Conservation (phyloP, 2,329 filamentous ascomycete genomes). For the Coccinonectria pachysandricola region DNA sequence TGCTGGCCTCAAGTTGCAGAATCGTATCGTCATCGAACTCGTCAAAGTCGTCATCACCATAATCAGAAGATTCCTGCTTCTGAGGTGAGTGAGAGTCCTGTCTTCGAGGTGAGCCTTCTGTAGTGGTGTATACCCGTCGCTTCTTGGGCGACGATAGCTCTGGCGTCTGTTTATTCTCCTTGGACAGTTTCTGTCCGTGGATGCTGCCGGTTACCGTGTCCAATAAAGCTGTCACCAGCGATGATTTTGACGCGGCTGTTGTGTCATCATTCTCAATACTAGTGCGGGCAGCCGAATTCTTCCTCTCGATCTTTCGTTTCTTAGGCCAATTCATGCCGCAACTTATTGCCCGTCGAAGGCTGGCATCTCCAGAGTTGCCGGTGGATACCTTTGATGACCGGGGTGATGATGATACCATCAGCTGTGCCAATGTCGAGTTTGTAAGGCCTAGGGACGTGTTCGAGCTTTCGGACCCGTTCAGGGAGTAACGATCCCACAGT, state of each 20-base stretch:
- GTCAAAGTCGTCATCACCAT: constrained; percentile 46
- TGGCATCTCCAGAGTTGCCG: constrained; percentile 29
- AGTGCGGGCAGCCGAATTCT: constrained; percentile 26
- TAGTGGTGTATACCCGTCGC: constrained; percentile 17
- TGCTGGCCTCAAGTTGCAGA: constrained; percentile 40
- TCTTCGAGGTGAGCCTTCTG: constrained; percentile 14
- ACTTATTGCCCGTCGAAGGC: constrained; percentile 55
- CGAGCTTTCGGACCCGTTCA: constrained; percentile 31
- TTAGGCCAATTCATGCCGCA: constrained; percentile 65
- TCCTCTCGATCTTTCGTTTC: constrained; percentile 47
- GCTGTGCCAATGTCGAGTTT: constrained; percentile 50
- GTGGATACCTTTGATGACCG: constrained; percentile 39
- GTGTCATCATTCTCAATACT: constrained; percentile 28
- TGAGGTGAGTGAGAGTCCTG: constrained; percentile 6
- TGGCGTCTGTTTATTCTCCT: constrained; percentile 18
- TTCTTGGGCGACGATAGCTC: constrained; percentile 37
- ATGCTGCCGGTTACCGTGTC: constrained; percentile 52
- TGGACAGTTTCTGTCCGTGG: constrained; percentile 29
- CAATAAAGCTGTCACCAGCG: constrained; percentile 52
- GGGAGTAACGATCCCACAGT: constrained; percentile 66
- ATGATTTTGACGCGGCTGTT: constrained; percentile 44
- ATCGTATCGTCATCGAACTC: constrained; percentile 53
- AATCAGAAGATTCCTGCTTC: constrained; percentile 32
- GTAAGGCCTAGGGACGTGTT: constrained; percentile 33
- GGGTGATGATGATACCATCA: constrained; percentile 63